Base-by-base conservation (phyloP, 345 rosid genomes). In the Acer saccharum region DNA sequence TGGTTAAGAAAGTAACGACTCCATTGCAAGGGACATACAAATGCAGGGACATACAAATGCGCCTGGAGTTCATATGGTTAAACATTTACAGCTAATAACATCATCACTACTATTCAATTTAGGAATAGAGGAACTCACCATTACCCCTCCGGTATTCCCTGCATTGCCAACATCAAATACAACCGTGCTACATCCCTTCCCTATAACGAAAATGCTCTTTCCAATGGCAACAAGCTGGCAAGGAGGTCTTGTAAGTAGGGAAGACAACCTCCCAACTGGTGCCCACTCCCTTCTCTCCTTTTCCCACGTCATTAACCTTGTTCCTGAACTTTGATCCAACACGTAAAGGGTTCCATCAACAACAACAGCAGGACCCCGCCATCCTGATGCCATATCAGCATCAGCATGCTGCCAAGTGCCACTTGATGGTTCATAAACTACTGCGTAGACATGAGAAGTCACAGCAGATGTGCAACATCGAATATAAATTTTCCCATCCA, bases 331-430 rank as follows among this genome's bases (percentile, higher is more conserved):
- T 79, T 88, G 89, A 82, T 92, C 95, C 83, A 94, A 77, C 64
- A 94, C 94, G 68, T 89, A 94, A 20, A 94, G 93, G 25, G 81
- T 82, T 18, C 77, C 93, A 58, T 84, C 91, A 23, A 88, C 88
- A 35, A 87, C 89, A 43, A 90, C 93, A 10, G 97, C 95, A 11
- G 95, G 95, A 79, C 97, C 98, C 32, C 64, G 83, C 97, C 95
- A 94, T 68, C 98, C 98, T 17, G 88, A 87, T 1, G 88, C 90
- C 71, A 94, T 79, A 73, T 85, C 87, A 65, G 83, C 86, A 80
- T 91, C 95, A 72, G 86, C 88, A 21, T 66, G 90, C 81, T 88
- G 80, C 98, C 98, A 94, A 0, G 74, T 84, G 41, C 88, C 82
- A 29, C 69, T 83, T 3, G 75, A 83, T 64, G 92, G 89, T 61